These are phyloP conservation scores for Rhizopus stolonifer DNA, from an alignment of 371 early-diverging fungal genomes.

Conservation along the genomic window DNA sequence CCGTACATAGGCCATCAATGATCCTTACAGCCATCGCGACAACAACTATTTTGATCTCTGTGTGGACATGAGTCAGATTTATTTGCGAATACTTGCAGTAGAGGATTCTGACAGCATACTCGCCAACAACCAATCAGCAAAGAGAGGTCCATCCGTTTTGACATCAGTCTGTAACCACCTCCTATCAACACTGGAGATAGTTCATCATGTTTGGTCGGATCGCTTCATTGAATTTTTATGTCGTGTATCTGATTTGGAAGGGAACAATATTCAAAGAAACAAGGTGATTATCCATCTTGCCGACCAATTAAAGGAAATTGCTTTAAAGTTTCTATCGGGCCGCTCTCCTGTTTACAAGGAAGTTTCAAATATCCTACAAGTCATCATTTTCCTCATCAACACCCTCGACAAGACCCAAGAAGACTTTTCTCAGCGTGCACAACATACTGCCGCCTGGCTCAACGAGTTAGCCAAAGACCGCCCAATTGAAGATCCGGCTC, in stretches of 20 bases:
- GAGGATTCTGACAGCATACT: conserved; percentile 45
- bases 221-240: conserved; percentile 7
- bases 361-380: conserved; percentile 35
- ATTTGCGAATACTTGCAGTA: conserved; percentile 23
- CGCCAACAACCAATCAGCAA: conserved; percentile 32
- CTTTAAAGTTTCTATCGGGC: conserved; percentile 30
- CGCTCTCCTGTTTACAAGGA: conserved; percentile 45
- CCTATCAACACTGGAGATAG: conserved; percentile 18
- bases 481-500: conserved; percentile 32
- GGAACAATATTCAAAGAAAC: not conserved
- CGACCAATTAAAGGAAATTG: conserved; percentile 7
- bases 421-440: conserved; percentile 13
- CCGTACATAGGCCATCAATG: conserved; percentile 17
- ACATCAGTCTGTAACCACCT: conserved; percentile 20
- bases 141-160: conserved; percentile 10
- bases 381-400: conserved; percentile 25
- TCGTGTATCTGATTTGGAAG: too few relatives aligned
- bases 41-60: conserved; percentile 8
- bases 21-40: conserved; percentile 16
- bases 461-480: conserved; percentile 34
- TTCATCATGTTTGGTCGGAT: conserved; percentile 31
- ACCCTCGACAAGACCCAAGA: conserved; percentile 19
- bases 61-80: conserved; percentile 15
- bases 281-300: not conserved
- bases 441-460: conserved; percentile 32